Base-by-base conservation (phyloP, 2,329 filamentous ascomycete genomes). In the Cladosporium oxysporum region DNA sequence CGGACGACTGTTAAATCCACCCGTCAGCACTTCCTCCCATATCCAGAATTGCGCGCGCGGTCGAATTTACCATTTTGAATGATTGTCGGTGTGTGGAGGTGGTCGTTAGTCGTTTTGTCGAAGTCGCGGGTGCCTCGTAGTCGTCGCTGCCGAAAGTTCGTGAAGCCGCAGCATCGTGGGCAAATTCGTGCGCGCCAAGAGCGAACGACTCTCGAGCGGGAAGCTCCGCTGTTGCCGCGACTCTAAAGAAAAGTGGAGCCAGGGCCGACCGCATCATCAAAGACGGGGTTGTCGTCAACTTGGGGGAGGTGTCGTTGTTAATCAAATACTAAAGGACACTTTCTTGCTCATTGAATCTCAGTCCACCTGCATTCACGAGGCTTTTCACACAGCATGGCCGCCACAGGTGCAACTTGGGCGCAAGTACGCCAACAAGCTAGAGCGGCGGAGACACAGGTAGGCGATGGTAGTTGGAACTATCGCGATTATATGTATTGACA, bases 341-440 rank as follows among this genome's bases (percentile, higher is more conserved):
- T 31, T 59, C 33, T 47, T n/a, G 44, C n/a, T 21, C n/a, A 12
- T 18, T 35, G 18, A 5, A 1, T 12, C 18, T 62, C 59, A 53
- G 31, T 53, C 21, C 44, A 62, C 41, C 12, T 52, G 16, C 8
- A 18, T 12, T 53, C 29, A 29, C 23, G 23, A 63, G 49, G 55
- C 2, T 44, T 12, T 18, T n/a, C 49, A 31, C 6, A 35, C 49
- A 65, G 23, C 21, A 71, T 79, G 74, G 67, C 82, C 66, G 80
- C 83, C 55, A 82, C 85, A 47, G 66, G 69, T 53, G 69, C 66
- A 28, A 75, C 93, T 81, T 99, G 95, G 95, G 90, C 92, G 75
- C 93, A 97, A 82, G 85, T 98, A 72, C 91, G 95, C 74, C 93
- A 97, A 78, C 94, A 98, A 81, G 92, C 93, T 68, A 87, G 95